phyloP scores from a whole-genome alignment of 2,329 filamentous ascomycete species.

The Clonostachys sp. region DNA sequence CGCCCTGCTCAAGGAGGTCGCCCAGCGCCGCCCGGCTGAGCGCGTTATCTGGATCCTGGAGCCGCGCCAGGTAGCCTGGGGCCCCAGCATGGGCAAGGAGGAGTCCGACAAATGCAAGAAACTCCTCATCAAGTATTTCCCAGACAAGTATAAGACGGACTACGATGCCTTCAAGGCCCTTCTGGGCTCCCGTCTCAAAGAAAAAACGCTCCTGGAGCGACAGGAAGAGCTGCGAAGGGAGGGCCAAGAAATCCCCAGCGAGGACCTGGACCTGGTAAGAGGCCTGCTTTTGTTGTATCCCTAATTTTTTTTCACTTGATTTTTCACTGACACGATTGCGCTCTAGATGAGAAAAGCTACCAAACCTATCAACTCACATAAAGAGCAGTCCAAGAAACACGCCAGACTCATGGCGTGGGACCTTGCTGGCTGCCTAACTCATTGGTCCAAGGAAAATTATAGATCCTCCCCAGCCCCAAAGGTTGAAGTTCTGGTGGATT shows the following conservation, averaged over 20 bases:
- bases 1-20: constrained; percentile 9
- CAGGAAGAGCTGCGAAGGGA: constrained; percentile 4
- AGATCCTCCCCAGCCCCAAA: not conserved
- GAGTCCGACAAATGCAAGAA: constrained; percentile 7
- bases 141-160: not conserved
- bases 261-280: not conserved
- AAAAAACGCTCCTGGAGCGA: constrained; percentile 2
- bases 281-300: too few relatives aligned
- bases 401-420: constrained; percentile 11
- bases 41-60: constrained; percentile 14
- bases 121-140: constrained; percentile 10
- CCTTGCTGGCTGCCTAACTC: constrained; percentile 8
- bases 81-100: constrained; percentile 7
- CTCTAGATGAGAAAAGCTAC: too few relatives aligned
- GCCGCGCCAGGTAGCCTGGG: constrained; percentile 14
- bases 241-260: not conserved
- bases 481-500: constrained; percentile 27
- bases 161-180: constrained; percentile 9
- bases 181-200: constrained; percentile 10
- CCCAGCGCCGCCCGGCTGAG: constrained; percentile 3
- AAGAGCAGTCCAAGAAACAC: constrained; percentile 2
- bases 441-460: constrained; percentile 5
- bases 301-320: too few relatives aligned
- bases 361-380: too few relatives aligned
- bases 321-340: too few relatives aligned